A percentile compares a stretch with the other conserved stretches of the same genome.
Evolutionary conservation across 345 rosid species (phyloP).

Genomic region (Corymbia maculata): DNA sequence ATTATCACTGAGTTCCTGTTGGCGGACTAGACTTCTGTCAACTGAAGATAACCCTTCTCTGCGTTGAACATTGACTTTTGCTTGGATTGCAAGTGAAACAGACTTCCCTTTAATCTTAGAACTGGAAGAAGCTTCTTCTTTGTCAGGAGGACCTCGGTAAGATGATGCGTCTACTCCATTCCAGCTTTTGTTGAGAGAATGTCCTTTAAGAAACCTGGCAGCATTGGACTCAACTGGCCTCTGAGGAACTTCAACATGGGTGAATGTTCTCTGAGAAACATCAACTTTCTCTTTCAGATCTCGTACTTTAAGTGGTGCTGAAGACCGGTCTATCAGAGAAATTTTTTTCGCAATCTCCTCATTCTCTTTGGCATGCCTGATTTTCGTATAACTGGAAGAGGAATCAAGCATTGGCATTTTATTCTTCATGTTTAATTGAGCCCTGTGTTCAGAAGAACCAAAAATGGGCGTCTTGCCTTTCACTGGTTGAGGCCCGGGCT

Average conservation of each 20-base stretch:
- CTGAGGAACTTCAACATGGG: constrained; percentile 32
- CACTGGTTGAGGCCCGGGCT: constrained; percentile 29
- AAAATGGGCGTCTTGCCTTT: background rate
- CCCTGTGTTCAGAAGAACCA: background rate
- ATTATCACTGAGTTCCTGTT: constrained; percentile 44
- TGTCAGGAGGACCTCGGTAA: constrained; percentile 18
- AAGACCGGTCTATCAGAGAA: constrained; percentile 19
- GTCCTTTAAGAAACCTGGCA: constrained; percentile 50
- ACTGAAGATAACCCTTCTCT: constrained; percentile 44
- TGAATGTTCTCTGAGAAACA: constrained; percentile 27
- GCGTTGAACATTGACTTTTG: constrained; percentile 73
- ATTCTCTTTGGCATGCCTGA: constrained; percentile 55
- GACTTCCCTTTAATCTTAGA: constrained; percentile 51
- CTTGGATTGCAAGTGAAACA: constrained; percentile 83
- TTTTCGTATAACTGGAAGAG: constrained; percentile 58
- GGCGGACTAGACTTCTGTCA: constrained; percentile 19
- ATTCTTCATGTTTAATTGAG: constrained; percentile 11
- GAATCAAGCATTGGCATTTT: constrained; percentile 37
- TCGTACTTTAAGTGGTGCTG: constrained; percentile 21
- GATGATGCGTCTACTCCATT: constrained; percentile 43
- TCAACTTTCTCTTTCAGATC: constrained; percentile 43
- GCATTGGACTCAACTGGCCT: constrained; percentile 46
- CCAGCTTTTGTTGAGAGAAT: constrained; percentile 56
- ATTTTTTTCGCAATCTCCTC: constrained; percentile 53
- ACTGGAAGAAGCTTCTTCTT: constrained; percentile 38